Percentiles rank a stretch among this genome's conserved stretches.
Conservation (phyloP, 768 basidiomycete genomes). For the Boletus pseudopeckii region DNA sequence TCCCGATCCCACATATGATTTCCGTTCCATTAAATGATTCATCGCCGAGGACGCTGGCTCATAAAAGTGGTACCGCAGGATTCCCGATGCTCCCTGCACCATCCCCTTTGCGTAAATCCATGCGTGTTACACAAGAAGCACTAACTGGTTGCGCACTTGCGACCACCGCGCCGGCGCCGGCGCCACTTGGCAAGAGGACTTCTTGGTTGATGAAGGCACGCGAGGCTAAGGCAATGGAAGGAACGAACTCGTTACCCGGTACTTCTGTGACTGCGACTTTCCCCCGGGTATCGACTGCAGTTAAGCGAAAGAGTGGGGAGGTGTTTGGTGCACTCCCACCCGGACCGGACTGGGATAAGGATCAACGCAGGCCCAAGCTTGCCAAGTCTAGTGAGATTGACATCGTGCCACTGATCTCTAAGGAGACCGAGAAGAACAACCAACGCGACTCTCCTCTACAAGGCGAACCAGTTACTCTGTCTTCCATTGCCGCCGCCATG, state of each 20-base stretch:
- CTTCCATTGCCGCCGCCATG: not conserved
- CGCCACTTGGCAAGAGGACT: slow-evolving; percentile 58
- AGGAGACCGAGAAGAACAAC: slow-evolving; percentile 5
- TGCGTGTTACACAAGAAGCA: slow-evolving; percentile 48
- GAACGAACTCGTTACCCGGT: slow-evolving; percentile 31
- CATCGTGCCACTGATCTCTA: slow-evolving; percentile 21
- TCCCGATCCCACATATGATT: slow-evolving; percentile 15
- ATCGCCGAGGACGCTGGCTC: slow-evolving; percentile 24
- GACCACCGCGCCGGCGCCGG: slow-evolving; percentile 34
- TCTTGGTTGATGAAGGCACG: slow-evolving; percentile 81
- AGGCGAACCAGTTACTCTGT: not conserved
- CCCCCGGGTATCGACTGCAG: slow-evolving; percentile 23
- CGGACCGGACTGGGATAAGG: slow-evolving; percentile 31
- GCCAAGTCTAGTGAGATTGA: slow-evolving; percentile 43
- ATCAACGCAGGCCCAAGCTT: slow-evolving; percentile 47
- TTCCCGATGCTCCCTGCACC: slow-evolving; percentile 70
- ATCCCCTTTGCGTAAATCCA: slow-evolving; percentile 66
- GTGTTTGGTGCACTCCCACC: slow-evolving; percentile 26
- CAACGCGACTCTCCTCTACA: slow-evolving; percentile 3
- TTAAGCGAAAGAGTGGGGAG: slow-evolving; percentile 69
- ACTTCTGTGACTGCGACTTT: slow-evolving; percentile 3
- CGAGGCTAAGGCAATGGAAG: slow-evolving; percentile 66
- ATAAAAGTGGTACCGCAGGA: slow-evolving; percentile 41
- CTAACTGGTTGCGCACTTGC: slow-evolving; percentile 33
- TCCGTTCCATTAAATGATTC: slow-evolving; percentile 37